phyloP scores from a whole-genome alignment of 371 early-diverging fungal species.

The Entomophthora muscae region DNA sequence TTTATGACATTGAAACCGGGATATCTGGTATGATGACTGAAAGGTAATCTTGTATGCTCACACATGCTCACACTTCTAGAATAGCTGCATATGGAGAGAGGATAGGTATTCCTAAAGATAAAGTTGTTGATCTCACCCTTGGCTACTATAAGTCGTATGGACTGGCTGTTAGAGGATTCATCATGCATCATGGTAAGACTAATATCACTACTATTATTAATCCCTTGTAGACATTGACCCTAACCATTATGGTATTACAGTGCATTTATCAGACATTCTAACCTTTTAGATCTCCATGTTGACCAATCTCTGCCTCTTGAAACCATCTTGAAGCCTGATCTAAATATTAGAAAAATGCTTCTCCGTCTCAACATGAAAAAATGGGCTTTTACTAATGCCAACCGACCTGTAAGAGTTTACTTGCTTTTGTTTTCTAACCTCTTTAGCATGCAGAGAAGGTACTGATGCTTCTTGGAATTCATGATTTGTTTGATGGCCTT shows the following conservation, averaged over 20 bases:
- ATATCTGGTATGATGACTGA: constrained; percentile 39
- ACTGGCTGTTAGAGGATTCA: constrained; percentile 54
- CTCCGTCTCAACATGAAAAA: constrained; percentile 27
- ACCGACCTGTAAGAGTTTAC: constrained; percentile 24
- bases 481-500: constrained; percentile 59
- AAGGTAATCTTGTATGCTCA: constrained; percentile 17
- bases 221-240: constrained; percentile 29
- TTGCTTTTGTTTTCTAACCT: not conserved
- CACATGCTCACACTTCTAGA: constrained; percentile 12
- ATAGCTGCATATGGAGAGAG: constrained; percentile 30
- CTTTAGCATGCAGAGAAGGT: constrained; percentile 50
- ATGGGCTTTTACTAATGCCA: constrained; percentile 77
- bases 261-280: not conserved
- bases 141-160: constrained; percentile 53
- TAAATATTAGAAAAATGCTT: constrained; percentile 43
- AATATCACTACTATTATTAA: constrained; percentile 7
- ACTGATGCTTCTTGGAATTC: constrained; percentile 35
- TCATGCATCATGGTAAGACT: constrained; percentile 34
- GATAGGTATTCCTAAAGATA: constrained; percentile 27
- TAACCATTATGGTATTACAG: constrained; percentile 27
- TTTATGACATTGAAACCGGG: constrained; percentile 42
- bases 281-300: constrained; percentile 32
- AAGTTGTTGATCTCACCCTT: constrained; percentile 25
- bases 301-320: constrained; percentile 57
- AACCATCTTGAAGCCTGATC: constrained; percentile 35